Base-by-base conservation (phyloP, 2,329 filamentous ascomycete genomes). In the Immersiporthe knoxdaviesiana region DNA sequence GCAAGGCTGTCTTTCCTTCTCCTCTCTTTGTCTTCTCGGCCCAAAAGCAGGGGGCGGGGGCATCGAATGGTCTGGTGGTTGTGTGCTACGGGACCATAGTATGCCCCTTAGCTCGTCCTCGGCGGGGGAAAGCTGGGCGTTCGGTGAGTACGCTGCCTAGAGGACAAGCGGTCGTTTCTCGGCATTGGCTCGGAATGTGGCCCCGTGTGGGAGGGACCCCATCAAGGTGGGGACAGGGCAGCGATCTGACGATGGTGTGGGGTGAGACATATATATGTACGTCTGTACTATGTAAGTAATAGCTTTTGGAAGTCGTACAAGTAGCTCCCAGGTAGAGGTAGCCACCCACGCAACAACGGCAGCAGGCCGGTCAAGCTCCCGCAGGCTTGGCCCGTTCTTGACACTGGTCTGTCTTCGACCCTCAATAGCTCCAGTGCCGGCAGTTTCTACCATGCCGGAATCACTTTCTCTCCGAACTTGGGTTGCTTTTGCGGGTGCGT, bases 141-240 rank as follows among this genome's bases (percentile, higher is more conserved):
- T 68, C 67, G 67, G 67, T 27, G 67, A 66, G 63, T 63, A 18
- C 24, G 61, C 11, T 27, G 24, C 16, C 18, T 12, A 16, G 12
- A 18, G 12, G 24, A 44, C 18, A 24, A 24, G 41, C 74, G 73
- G 73, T 68, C 68, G 70, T 70, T 70, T 70, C 67, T 76, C 74
- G 74, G 74, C 60, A 69, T 69, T 76, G 71, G 67, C 70, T 76
- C 74, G 74, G 74, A 50, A 73, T 75, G 67, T 63, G 65, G 52
- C 27, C 47, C 47, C 44, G 61, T 32, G 41, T 6, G 32, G 32
- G 30, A 47, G 32, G 30, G 47, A 30, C 35, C 63, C 47, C 37
- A 30, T 35, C 39, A 61, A 39, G 24, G 24, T 18, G 18, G 37
- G 50, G 37, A 54, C 37, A 35, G 30, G 41, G 58, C 56, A 63